Base-by-base conservation (phyloP, 2,329 filamentous ascomycete genomes). In the Hyphodiscus sp. region DNA sequence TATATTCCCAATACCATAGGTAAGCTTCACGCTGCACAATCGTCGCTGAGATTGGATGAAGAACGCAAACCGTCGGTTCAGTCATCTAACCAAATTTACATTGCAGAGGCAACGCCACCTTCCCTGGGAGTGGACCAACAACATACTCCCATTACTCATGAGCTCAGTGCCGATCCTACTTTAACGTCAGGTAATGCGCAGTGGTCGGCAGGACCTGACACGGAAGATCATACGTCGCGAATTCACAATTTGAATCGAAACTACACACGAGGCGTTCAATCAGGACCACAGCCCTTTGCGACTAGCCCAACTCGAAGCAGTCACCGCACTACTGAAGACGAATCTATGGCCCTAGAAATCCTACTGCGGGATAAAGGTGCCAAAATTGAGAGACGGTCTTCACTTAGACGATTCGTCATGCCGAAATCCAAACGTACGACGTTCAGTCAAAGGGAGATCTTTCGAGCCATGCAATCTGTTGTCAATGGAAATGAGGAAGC, bases 371-470 rank as follows among this genome's bases (percentile, higher is more conserved):
- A 61, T 33, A 61, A 59, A 49, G 57, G 58, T 6, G 47, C 38
- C 11, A 61, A 61, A 43, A 58, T 59, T 41, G 57, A 61, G 42
- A 50, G 41, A 16, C 51, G 55, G 16, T 59, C 53, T 47, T 50
- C 49, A 15, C 13, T 54, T 9, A 46, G 41, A 23, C 45, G 51
- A 20, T 29, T 50, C 20, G 13, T 54, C 16, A 52, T 47, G 38
- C 20, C 47, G 15, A 57, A 57, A 50, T 47, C 50, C 29, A 57
- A 53, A 33, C 50, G 50, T n/a, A 54, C 52, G 10, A 58, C 41
- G 19, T 58, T 57, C 38, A 61, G 50, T 23, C 45, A 57, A 20
- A 54, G 57, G 29, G 59, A 60, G 44, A 50, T 58, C 11, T 57
- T 45, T 43, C 55, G 49, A 11, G 58, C 53, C 41, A 50, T 61